A percentile compares a stretch with the other conserved stretches of the same genome.
Evolutionary conservation across 1,139 yeast genomes (phyloP).

Genomic region (Pichia inconspicua): DNA sequence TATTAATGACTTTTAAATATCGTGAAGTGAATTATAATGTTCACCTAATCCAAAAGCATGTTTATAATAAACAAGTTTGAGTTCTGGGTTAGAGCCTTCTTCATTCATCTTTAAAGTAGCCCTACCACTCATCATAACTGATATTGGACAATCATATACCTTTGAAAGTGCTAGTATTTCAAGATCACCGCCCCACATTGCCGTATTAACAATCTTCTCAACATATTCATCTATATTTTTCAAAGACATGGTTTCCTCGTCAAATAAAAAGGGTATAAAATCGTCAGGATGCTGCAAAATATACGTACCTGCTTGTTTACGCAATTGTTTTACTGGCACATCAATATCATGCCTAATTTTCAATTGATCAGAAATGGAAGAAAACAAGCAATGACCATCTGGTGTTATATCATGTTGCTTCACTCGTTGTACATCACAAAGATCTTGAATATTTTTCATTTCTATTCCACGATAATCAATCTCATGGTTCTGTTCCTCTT

Average conservation of each 20-base stretch:
- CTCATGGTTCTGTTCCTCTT: slow-evolving; percentile 54
- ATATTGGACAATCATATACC: slow-evolving; percentile 61
- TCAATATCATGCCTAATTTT: slow-evolving; percentile 38
- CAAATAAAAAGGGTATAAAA: slow-evolving; percentile 75
- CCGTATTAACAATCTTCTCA: slow-evolving; percentile 56
- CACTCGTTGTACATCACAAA: slow-evolving; percentile 44
- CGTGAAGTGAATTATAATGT: slow-evolving; percentile 82
- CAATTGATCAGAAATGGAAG: slow-evolving; percentile 77
- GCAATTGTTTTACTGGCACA: slow-evolving; percentile 43
- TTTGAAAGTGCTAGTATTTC: slow-evolving; percentile 77
- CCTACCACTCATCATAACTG: slow-evolving; percentile 70
- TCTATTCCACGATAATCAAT: slow-evolving; percentile 70
- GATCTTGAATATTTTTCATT: slow-evolving; percentile 48
- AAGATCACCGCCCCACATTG: slow-evolving; percentile 96
- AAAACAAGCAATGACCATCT: slow-evolving; percentile 92
- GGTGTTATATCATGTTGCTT: slow-evolving; percentile 64
- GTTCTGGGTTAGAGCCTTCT: slow-evolving; percentile 38
- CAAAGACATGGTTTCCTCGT: slow-evolving; percentile 58
- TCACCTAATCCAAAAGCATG: slow-evolving; percentile 88
- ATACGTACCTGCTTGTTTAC: slow-evolving; percentile 59
- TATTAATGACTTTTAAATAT: slow-evolving; percentile 20
- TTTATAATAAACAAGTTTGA: slow-evolving; percentile 73
- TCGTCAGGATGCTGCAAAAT: slow-evolving; percentile 59
- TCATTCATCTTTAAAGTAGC: slow-evolving; percentile 56
- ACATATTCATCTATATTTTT: slow-evolving; percentile 66